Conservation (phyloP, 257 asterid species). For the Nicotiana noctiflora region DNA sequence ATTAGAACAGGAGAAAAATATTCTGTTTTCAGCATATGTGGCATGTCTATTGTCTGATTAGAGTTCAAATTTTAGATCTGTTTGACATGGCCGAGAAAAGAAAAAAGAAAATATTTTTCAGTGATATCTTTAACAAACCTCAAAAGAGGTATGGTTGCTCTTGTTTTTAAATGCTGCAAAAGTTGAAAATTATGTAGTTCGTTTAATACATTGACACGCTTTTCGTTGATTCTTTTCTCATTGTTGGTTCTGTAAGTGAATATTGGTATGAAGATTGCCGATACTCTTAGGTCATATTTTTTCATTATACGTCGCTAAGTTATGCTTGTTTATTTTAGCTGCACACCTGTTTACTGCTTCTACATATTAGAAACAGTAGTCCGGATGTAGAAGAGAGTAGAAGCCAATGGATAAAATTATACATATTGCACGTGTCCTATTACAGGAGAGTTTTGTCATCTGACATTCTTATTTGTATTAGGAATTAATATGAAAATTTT, state of each 20-base stretch:
- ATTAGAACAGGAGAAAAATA: background rate
- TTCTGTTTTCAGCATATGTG: background rate
- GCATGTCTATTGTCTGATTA: background rate
- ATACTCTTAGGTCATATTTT: background rate
- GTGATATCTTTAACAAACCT: background rate
- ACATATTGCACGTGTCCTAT: background rate
- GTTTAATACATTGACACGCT: background rate
- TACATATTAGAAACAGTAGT: background rate
- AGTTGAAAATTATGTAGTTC: background rate
- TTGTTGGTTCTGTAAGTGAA: background rate
- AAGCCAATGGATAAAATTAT: background rate
- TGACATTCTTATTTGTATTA: background rate
- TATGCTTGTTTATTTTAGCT: background rate
- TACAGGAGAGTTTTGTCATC: background rate
- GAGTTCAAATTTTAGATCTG: background rate
- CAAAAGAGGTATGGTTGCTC: background rate
- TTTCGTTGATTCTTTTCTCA: background rate
- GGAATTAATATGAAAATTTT: background rate
- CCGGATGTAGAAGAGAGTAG: background rate
- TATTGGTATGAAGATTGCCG: background rate
- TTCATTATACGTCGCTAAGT: background rate
- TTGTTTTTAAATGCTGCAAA: background rate
- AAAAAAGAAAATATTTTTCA: background rate
- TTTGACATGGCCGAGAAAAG: background rate
- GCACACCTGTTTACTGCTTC: background rate